These are phyloP conservation scores for Saturnispora zaruensis DNA, from an alignment of 805 yeast species.

Conservation along the genomic window DNA sequence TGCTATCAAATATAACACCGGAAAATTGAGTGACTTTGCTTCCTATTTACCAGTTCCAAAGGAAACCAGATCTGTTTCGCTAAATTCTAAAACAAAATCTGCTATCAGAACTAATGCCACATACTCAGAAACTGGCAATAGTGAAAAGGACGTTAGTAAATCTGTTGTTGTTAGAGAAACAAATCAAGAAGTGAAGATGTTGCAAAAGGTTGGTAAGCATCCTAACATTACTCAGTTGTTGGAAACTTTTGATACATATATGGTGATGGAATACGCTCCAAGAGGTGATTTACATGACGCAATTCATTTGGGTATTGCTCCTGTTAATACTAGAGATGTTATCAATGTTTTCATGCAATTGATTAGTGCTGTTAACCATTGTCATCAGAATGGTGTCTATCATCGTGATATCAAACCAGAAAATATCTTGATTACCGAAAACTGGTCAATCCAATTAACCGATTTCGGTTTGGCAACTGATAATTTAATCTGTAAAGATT, in stretches of 20 bases:
- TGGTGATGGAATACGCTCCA: conserved; percentile 70
- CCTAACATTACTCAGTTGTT: conserved; percentile 39
- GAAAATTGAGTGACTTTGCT: conserved; percentile 38
- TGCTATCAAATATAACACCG: conserved; percentile 79
- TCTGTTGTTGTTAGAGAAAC: conserved; percentile 47
- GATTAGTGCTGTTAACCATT: conserved; percentile 41
- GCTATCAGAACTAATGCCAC: conserved; percentile 7
- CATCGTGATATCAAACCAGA: conserved; percentile 55
- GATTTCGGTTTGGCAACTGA: conserved; percentile 57
- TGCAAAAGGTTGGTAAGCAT: conserved; percentile 49
- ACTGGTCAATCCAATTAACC: conserved; percentile 49
- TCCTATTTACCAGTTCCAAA: conserved; percentile 15
- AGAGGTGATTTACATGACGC: conserved; percentile 85
- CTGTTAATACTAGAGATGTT: conserved; percentile 47
- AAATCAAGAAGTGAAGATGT: conserved; percentile 58
- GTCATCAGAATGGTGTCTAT: conserved; percentile 40
- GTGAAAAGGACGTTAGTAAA: conserved; percentile 17
- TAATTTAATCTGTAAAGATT: conserved; percentile 48
- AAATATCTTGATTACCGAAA: conserved; percentile 43
- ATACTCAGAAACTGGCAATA: conserved; percentile 11
- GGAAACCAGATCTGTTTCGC: conserved; percentile 13
- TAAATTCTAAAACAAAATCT: conserved; percentile 13
- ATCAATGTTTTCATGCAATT: conserved; percentile 46
- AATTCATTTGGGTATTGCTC: conserved; percentile 56
- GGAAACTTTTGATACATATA: conserved; percentile 44